Base-by-base conservation (phyloP, 805 yeast species). In the Kuraishia hungarica region DNA sequence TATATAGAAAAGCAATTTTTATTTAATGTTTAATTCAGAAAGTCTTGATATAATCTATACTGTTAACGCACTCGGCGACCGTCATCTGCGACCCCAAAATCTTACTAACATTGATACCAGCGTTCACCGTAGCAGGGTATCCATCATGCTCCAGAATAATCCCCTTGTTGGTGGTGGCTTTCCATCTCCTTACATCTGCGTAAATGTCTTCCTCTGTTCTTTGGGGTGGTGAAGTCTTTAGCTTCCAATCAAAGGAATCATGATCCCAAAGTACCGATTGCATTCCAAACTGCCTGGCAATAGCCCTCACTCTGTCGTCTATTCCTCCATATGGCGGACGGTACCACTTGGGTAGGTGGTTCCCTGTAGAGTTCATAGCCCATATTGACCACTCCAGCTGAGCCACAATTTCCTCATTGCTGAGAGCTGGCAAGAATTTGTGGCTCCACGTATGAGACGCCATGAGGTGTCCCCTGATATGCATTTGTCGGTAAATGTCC, bases 241-340 rank as follows among this genome's bases (percentile, higher is more conserved):
- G 70, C 66, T 82, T 82, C 98, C 98, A 93, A 69, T 93, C 98
- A 70, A 85, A 84, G 0, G 97, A 82, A 69, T 93, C 98, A 63
- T 79, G 81, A 65, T 90, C 94, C 99, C 98, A 93, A 39, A 93
- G 70, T 24, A 87, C 97, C 3, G 88, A 82, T 63, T 86, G 90
- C 77, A 93, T 79, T 0, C 97, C 97, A 68, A 93, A 87, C 69
- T 86, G 88, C 54, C 92, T 74, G 17, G 89, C 79, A 54, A 93
- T 88, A 1, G 84, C 72, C 56, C 98, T 74, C 0, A 93, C 87
- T 54, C 98, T 74, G 66, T 91, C 86, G 71, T 93, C 99, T 39
- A 89, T 77, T 0, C 96, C 97, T 0, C 98, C 99, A 66, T 89
- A 93, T 0, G 99, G 99, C 0, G 99, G 99, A 61, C 99, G 79